Evolutionary conservation across 768 basidiomycete species (phyloP), one percentile per base, ranked within the genome.

Genomic region (Calocybe gangraenosa): DNA sequence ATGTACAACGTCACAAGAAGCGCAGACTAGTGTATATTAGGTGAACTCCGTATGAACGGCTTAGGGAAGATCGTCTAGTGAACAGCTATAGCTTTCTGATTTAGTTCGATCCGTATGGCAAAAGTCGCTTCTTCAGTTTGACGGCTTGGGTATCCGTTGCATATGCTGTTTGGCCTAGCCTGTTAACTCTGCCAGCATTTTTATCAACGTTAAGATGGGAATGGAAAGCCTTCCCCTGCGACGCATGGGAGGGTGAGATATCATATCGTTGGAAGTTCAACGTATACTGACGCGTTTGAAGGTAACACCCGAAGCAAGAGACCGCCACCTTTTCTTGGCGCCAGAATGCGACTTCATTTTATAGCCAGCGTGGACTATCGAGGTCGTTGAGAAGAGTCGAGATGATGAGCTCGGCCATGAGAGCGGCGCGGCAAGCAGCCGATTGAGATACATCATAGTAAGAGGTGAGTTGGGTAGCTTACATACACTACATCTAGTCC

Each of bases 331-430:
- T 65, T 90, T 90, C 68, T 89, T 89, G 18, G 87, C 76, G 8
- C 87, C 87, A 2, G 79, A 83, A 60, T 90, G 87, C 1, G 83
- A 77, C 63, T 90, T 90, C 55, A 90, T 66, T 66, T 90, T 90
- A 42, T 87, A 87, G n/a, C 70, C 70, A 44, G 81, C 84, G 43
- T 75, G 71, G 21, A 63, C 60, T 1, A 73, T 50, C 6, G 76
- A 62, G 3, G 81, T 78, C 11, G 80, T 78, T 30, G 87, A 84
- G 62, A 90, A 87, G 11, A 68, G 54, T 21, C 20, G 30, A 21
- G 49, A 44, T 8, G 49, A 36, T 47, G 57, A 44, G 41, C 58
- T 19, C 40, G 49, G 37, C 49, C 53, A 52, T 37, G 42, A 40
- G 2, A 37, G 40, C 22, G 49, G 20, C 15, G 40, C 31, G 13